These are phyloP conservation scores for Collybiopsis luxurians DNA, from an alignment of 768 basidiomycete genomes.

Conservation along the genomic window DNA sequence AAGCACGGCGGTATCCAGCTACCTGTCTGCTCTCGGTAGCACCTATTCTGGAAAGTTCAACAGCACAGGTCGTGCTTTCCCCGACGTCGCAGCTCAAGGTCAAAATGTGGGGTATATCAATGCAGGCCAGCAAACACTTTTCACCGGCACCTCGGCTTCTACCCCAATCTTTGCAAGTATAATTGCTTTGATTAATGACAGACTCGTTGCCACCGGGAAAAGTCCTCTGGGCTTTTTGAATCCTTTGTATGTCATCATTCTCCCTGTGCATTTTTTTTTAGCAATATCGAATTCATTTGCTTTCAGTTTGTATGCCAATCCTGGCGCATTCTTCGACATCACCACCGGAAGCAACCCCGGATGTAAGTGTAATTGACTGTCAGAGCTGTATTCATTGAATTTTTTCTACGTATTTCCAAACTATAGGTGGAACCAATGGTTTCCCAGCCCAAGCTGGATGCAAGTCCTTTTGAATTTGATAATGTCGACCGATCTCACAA, in stretches of 20 bases:
- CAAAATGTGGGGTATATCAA: conserved; percentile 15
- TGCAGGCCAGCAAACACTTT: conserved; percentile 17
- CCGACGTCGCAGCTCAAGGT: conserved; percentile 47
- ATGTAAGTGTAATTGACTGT: conserved; percentile 19
- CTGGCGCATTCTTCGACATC: conserved; percentile 38
- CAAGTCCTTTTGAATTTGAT: conserved; percentile 13
- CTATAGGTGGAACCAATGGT: conserved; percentile 21
- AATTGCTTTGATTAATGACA: conserved; percentile 44
- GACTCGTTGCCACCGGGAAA: conserved; percentile 31
- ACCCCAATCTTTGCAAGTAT: conserved; percentile 45
- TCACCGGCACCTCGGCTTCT: conserved; percentile 46
- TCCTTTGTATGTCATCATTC: conserved; percentile 21
- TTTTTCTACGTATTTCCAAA: neutral
- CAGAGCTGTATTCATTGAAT: neutral
- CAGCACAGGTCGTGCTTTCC: conserved; percentile 31
- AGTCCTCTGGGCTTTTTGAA: conserved; percentile 35
- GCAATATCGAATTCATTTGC: neutral
- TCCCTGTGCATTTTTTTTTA: too few relatives aligned
- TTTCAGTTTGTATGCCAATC: conserved; percentile 30
- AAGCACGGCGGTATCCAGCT: conserved; percentile 20
- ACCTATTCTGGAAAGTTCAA: conserved; percentile 46
- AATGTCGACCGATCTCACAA: neutral
- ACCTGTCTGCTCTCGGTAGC: conserved; percentile 20
- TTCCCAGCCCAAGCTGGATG: conserved; percentile 32
- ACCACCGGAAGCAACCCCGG: conserved; percentile 41